A percentile compares a stretch with the other conserved stretches of the same genome.
Conservation (phyloP, 257 asterid genomes). For the Echites panduratus region DNA sequence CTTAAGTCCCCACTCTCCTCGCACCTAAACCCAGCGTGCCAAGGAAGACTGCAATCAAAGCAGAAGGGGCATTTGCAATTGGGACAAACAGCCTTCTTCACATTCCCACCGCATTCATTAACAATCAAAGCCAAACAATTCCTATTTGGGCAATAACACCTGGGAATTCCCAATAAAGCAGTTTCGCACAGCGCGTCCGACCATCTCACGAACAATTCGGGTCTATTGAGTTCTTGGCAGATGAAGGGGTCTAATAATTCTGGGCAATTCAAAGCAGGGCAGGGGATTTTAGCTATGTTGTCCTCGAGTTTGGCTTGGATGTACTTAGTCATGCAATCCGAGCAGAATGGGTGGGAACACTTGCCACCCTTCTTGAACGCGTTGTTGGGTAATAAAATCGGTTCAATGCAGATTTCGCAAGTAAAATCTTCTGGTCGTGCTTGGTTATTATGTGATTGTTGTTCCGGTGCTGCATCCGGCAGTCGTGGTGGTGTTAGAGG, state of each 20-base stretch:
- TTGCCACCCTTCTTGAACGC: conserved; percentile 5
- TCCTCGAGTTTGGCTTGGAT: too few relatives aligned
- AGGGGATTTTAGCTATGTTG: conserved; percentile 34
- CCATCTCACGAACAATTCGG: conserved; percentile 52
- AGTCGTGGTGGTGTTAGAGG: too few relatives aligned
- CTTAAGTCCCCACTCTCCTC: conserved; percentile 37
- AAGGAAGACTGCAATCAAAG: conserved; percentile 29
- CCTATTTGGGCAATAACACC: conserved; percentile 54
- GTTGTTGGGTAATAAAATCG: conserved; percentile 5
- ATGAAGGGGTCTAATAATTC: conserved; percentile 47
- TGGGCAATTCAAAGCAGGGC: conserved; percentile 53
- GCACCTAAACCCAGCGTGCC: conserved; percentile 27
- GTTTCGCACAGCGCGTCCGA: conserved; percentile 56
- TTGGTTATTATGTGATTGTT: not conserved
- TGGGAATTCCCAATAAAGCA: conserved; percentile 31
- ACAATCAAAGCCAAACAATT: conserved; percentile 48
- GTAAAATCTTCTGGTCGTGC: conserved; percentile 8
- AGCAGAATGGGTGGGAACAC: conserved; percentile 7
- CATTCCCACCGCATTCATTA: conserved; percentile 64
- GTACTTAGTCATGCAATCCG: conserved; percentile 50
- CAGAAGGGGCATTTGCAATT: conserved; percentile 54
- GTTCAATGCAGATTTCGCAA: conserved; percentile 30
- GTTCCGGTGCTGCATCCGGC: not conserved
- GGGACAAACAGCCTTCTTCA: conserved; percentile 49
- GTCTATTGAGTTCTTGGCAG: conserved; percentile 34